phyloP scores from a whole-genome alignment of 2,329 filamentous ascomycete genomes.

The Fusarium goolgardi region DNA sequence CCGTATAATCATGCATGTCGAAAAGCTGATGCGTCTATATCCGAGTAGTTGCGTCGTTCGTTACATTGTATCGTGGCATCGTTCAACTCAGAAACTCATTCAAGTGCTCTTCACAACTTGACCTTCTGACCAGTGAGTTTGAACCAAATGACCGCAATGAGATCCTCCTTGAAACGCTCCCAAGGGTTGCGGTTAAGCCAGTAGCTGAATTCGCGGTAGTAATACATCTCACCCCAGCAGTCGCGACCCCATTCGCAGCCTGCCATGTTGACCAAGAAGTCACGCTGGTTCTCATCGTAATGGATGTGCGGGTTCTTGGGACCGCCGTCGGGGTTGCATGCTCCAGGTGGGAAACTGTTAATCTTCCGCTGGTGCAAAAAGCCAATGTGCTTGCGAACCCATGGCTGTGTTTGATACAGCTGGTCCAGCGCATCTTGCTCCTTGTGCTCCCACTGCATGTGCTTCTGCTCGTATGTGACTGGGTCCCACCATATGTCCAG shows the following conservation, averaged over 20 bases:
- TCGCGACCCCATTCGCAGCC: slow-evolving; percentile 97
- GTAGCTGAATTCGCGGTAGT: slow-evolving; percentile 91
- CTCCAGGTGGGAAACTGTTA: slow-evolving; percentile 92
- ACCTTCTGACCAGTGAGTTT: slow-evolving; percentile 72
- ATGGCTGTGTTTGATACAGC: slow-evolving; percentile 90
- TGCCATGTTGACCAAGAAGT: slow-evolving; percentile 98
- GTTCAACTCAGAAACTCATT: slow-evolving; percentile 5
- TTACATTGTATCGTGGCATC: background rate
- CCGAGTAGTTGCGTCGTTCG: slow-evolving; percentile 4
- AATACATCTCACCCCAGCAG: slow-evolving; percentile 98
- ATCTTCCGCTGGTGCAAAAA: slow-evolving; percentile 93
- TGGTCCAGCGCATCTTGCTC: slow-evolving; percentile 96
- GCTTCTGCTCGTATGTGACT: slow-evolving; percentile 95
- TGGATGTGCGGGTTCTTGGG: slow-evolving; percentile 82
- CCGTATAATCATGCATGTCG: slow-evolving; percentile 27
- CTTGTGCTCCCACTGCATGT: slow-evolving; percentile 99
- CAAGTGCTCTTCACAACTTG: slow-evolving; percentile 59
- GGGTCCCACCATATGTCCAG: slow-evolving; percentile 99
- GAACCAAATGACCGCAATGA: slow-evolving; percentile 70
- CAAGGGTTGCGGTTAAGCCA: slow-evolving; percentile 85
- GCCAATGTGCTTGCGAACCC: slow-evolving; percentile 87
- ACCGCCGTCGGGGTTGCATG: slow-evolving; percentile 76
- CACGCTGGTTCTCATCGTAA: slow-evolving; percentile 84
- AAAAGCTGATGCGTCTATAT: slow-evolving; percentile 19
- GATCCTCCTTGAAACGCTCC: slow-evolving; percentile 79